These are phyloP conservation scores for Rhodamnia argentea DNA, from an alignment of 345 rosid genomes.

Conservation along the genomic window DNA sequence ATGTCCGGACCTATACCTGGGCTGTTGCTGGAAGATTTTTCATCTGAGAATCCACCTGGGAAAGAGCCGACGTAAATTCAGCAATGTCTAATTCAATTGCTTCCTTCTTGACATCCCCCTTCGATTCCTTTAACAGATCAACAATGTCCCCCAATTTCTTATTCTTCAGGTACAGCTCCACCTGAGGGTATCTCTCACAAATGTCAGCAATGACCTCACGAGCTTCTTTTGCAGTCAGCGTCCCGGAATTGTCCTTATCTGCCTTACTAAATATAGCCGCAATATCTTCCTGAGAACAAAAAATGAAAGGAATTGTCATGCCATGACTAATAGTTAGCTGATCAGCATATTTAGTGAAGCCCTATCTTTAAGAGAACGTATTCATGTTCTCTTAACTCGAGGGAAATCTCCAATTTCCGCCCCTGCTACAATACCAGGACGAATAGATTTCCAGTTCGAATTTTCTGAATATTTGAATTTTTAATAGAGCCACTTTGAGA, in stretches of 20 bases:
- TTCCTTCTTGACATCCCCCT: conserved; percentile 49
- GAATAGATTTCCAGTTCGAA: no score
- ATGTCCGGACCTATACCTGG: conserved; percentile 30
- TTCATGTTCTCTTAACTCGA: neutral
- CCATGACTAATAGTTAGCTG: neutral
- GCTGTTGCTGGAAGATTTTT: conserved; percentile 96
- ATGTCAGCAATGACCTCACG: conserved; percentile 68
- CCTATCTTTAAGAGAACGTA: neutral
- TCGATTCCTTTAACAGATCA: conserved; percentile 58
- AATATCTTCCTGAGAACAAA: conserved; percentile 61
- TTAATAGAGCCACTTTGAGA: no score
- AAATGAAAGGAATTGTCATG: neutral
- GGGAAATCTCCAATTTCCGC: neutral
- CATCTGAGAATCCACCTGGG: conserved; percentile 82
- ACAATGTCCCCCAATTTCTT: conserved; percentile 50
- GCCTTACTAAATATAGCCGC: conserved; percentile 75
- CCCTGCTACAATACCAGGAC: neutral
- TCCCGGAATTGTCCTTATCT: conserved; percentile 88
- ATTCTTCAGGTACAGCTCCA: conserved; percentile 73
- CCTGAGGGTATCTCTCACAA: conserved; percentile 86
- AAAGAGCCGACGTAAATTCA: conserved; percentile 72
- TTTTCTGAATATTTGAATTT: no score
- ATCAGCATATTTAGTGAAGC: neutral
- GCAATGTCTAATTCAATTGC: conserved; percentile 63
- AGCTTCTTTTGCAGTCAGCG: conserved; percentile 68